phyloP scores from a whole-genome alignment of 371 early-diverging fungal species.

The Polyrhizophydium stewartii region DNA sequence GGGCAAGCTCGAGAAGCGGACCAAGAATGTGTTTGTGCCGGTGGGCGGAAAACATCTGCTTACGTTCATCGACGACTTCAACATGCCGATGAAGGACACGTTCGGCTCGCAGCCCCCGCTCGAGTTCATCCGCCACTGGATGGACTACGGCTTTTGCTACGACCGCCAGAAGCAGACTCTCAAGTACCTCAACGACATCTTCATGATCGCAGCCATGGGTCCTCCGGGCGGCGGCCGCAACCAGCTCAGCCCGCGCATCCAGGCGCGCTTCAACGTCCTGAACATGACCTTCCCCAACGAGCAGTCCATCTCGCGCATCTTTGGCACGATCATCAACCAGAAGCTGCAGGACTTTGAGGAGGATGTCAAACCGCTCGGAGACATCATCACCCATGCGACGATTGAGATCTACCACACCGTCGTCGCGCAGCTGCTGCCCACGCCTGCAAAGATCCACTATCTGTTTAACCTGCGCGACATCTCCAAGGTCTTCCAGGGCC shows the following conservation, averaged over 20 bases:
- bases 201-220: slow-evolving; percentile 49
- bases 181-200: slow-evolving; percentile 47
- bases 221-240: slow-evolving; percentile 54
- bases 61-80: slow-evolving; percentile 52
- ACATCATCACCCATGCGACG: slow-evolving; percentile 44
- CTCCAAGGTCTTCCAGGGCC: slow-evolving; percentile 52
- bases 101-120: slow-evolving; percentile 56
- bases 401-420: slow-evolving; percentile 49
- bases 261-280: slow-evolving; percentile 44
- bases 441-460: slow-evolving; percentile 54
- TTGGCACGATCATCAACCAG: slow-evolving; percentile 45
- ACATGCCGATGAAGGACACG: slow-evolving; percentile 50
- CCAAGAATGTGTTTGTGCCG: slow-evolving; percentile 50
- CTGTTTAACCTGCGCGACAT: slow-evolving; percentile 55
- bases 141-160: slow-evolving; percentile 52
- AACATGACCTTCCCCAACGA: slow-evolving; percentile 52
- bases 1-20: slow-evolving; percentile 42
- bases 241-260: slow-evolving; percentile 39
- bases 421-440: slow-evolving; percentile 43
- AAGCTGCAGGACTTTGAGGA: slow-evolving; percentile 56
- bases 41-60: slow-evolving; percentile 45
- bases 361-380: slow-evolving; percentile 51
- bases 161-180: slow-evolving; percentile 49
- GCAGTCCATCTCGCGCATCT: slow-evolving; percentile 36
- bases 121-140: slow-evolving; percentile 51